Evolutionary conservation across 495 filamentous ascomycete genomes (phyloP).

Genomic region (Xylaria longipes): DNA sequence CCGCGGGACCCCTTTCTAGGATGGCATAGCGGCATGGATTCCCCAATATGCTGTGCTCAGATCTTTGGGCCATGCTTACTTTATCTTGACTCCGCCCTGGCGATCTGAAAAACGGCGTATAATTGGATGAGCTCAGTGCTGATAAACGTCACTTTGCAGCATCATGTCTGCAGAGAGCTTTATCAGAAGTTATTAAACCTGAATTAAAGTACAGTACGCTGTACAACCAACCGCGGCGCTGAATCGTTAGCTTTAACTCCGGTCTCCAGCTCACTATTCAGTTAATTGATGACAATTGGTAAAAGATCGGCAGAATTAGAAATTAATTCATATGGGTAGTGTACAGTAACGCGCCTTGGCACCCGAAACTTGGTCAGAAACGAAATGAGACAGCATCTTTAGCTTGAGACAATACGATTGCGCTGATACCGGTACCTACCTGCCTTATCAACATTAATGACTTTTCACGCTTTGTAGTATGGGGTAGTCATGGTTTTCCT

Average conservation of each 20-base stretch:
- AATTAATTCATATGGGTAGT: background rate
- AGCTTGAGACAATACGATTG: background rate
- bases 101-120: background rate
- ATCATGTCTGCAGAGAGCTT: background rate
- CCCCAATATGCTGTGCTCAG: conserved; percentile 6
- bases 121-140: background rate
- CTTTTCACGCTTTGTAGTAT: background rate
- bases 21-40: background rate
- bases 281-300: background rate
- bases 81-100: background rate
- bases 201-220: background rate
- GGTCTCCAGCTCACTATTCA: background rate
- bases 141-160: background rate
- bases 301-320: conserved; percentile 13
- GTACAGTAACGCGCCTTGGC: conserved; percentile 17
- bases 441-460: background rate
- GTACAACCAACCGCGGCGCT: background rate
- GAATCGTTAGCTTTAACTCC: background rate
- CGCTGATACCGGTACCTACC: background rate
- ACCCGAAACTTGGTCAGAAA: background rate
- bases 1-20: conserved; percentile 9
- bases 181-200: background rate
- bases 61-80: background rate
- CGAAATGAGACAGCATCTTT: conserved; percentile 7
- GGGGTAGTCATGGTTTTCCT: background rate